Evolutionary conservation across 306 rosid species (phyloP), one percentile per base, ranked within the genome.

Genomic region (Malus orientalis): DNA sequence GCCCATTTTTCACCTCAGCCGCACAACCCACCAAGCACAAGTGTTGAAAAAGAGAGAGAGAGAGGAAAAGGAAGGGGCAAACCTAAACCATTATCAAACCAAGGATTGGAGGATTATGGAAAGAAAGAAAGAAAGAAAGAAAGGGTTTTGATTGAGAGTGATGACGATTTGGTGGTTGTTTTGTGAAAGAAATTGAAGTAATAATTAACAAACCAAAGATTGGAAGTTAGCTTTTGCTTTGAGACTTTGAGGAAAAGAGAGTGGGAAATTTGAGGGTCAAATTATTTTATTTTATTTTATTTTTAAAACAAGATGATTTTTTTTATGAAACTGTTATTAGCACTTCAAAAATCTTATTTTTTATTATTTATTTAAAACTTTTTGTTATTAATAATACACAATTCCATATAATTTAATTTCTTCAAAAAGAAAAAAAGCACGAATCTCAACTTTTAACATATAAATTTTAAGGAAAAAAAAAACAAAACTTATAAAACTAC

Each of bases 11-110:
- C 81, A 68, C 79, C 81, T 76, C 87, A 84, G 78, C 83, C 77
- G 91, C 92, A 89, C 90, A 89, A 88, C 91, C 89, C 84, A 85
- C 90, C 88, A 91, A 86, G 91, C 91, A 86, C 74, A 81, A 87
- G 93, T 81, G 88, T 73, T 80, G 69, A 81, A 81, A 75, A 63
- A 77, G 86, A 42, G 81, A 77, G 67, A 77, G 38, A 30, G 73
- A 57, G n/a, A 67, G 57, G 77, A 66, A 75, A 76, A 60, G 70
- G 69, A 30, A 59, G 59, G 59, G 67, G 55, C 81, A 71, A 82
- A 83, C 90, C 77, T 75, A 86, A 86, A 85, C 90, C 89, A 88
- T 86, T 76, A 86, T 38, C 42, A 38, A 38, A 38, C 42, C 42
- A 38, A 38, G 42, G 42, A 38, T 38, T 38, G 80, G 82, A 79